Percentiles rank a stretch among this genome's conserved stretches.
Evolutionary conservation across 2,329 filamentous ascomycete species (phyloP).

Genomic region (Colletotrichum scovillei): DNA sequence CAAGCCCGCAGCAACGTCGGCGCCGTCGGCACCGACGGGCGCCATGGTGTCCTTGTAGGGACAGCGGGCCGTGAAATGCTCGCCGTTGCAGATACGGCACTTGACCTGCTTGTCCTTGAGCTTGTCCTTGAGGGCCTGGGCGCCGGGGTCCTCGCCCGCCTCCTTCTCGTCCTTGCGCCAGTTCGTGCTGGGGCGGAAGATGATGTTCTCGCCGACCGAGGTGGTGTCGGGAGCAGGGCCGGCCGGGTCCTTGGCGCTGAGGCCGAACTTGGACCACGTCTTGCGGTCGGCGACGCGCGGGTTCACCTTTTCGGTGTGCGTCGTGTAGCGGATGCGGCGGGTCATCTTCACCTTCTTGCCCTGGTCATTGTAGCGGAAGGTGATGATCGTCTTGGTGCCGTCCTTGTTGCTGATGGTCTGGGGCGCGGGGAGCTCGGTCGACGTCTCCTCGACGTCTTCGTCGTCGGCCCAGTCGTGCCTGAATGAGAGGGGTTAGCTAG

Average conservation of each 20-base stretch:
- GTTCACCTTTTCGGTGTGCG: slow-evolving; percentile 94
- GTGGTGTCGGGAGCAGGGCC: slow-evolving; percentile 93
- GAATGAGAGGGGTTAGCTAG: slow-evolving; percentile 8
- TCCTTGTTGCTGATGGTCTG: slow-evolving; percentile 97
- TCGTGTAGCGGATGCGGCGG: slow-evolving; percentile 91
- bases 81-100: slow-evolving; percentile 97
- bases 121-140: slow-evolving; percentile 81
- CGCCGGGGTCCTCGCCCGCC: slow-evolving; percentile 79
- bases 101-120: slow-evolving; percentile 99
- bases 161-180: slow-evolving; percentile 92
- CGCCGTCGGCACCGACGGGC: slow-evolving; percentile 73
- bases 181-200: slow-evolving; percentile 92
- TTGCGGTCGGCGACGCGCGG: slow-evolving; percentile 96
- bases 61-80: slow-evolving; percentile 99
- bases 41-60: slow-evolving; percentile 99
- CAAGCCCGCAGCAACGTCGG: slow-evolving; percentile 67
- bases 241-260: slow-evolving; percentile 83
- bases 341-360: slow-evolving; percentile 98
- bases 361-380: slow-evolving; percentile 90
- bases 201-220: slow-evolving; percentile 96
- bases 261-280: slow-evolving; percentile 92
- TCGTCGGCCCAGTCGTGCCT: slow-evolving; percentile 94
- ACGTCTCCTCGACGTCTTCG: slow-evolving; percentile 84
- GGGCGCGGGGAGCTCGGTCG: slow-evolving; percentile 79
- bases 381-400: slow-evolving; percentile 95